Evolutionary conservation across 2,329 filamentous ascomycete genomes (phyloP).

Genomic region (Fusarium sp.): DNA sequence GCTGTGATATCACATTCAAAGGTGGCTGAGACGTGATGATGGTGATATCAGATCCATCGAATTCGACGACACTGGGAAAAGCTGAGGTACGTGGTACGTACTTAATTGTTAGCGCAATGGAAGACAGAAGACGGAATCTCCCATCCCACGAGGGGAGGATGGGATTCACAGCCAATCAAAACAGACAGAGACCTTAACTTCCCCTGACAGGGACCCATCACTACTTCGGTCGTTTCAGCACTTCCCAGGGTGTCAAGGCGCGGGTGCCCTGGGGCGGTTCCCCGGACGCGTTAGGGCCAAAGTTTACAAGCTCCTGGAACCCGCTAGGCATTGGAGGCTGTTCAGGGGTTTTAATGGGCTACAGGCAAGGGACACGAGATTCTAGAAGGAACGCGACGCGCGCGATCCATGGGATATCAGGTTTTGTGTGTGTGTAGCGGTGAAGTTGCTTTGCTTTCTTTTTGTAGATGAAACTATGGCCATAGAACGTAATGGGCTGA

Average conservation of each 20-base stretch:
- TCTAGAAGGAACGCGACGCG: constrained; percentile 7
- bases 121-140: background rate
- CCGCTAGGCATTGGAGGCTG: constrained; percentile 26
- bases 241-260: constrained; percentile 18
- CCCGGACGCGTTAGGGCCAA: constrained; percentile 34
- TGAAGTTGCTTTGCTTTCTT: background rate
- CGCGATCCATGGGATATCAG: background rate
- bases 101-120: background rate
- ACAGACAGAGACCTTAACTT: background rate
- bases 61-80: background rate
- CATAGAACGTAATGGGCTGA: background rate
- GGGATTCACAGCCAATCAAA: constrained; percentile 11
- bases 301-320: constrained; percentile 24
- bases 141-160: background rate
- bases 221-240: constrained; percentile 28
- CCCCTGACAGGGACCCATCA: constrained; percentile 30
- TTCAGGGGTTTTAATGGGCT: constrained; percentile 38
- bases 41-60: background rate
- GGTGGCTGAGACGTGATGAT: constrained; percentile 6
- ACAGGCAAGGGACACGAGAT: background rate
- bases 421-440: background rate
- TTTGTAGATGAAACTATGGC: background rate
- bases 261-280: constrained; percentile 27
- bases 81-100: background rate
- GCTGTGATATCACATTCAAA: background rate